Percentiles rank a stretch among this genome's conserved stretches.
Conservation (phyloP, 1,139 yeast genomes). For the Eremothecium coryli region DNA sequence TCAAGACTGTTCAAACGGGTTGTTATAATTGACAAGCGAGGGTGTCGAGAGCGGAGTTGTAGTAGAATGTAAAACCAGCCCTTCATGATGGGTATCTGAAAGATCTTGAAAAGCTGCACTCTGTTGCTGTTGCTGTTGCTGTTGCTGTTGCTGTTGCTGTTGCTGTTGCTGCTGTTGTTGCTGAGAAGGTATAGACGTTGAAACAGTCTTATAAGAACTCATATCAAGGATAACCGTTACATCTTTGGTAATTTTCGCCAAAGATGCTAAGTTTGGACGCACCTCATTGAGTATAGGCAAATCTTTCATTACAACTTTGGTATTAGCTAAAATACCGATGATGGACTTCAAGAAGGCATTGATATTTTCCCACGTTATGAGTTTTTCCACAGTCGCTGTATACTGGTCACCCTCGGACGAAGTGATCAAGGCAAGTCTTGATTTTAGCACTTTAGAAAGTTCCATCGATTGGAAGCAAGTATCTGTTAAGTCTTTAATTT, state of each 20-base stretch:
- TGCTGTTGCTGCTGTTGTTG: slow-evolving; percentile 20
- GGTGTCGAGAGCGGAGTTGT: slow-evolving; percentile 22
- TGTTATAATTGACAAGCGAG: slow-evolving; percentile 16
- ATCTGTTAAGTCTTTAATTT: slow-evolving; percentile 66
- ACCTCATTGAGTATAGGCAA: slow-evolving; percentile 73
- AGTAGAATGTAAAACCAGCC: slow-evolving; percentile 2
- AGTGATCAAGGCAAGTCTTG: slow-evolving; percentile 38
- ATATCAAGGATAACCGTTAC: slow-evolving; percentile 72
- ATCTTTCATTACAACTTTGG: slow-evolving; percentile 74
- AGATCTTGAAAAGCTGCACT: slow-evolving; percentile 7
- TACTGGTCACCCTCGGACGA: slow-evolving; percentile 40
- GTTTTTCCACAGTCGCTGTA: slow-evolving; percentile 47
- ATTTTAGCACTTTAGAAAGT: slow-evolving; percentile 57
- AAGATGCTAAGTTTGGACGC: slow-evolving; percentile 65
- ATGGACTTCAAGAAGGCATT: slow-evolving; percentile 75
- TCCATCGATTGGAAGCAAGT: slow-evolving; percentile 80
- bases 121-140: slow-evolving; percentile 7
- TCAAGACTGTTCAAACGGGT: slow-evolving; percentile 19
- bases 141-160: slow-evolving; percentile 12
- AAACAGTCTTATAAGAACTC: slow-evolving; percentile 41
- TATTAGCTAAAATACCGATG: slow-evolving; percentile 71
- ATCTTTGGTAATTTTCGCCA: slow-evolving; percentile 85
- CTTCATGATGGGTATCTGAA: slow-evolving; percentile 2
- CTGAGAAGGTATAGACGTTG: slow-evolving; percentile 12
- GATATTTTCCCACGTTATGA: slow-evolving; percentile 77